phyloP scores from a whole-genome alignment of 805 yeast genomes.

The Saccharomycopsis sp. region DNA sequence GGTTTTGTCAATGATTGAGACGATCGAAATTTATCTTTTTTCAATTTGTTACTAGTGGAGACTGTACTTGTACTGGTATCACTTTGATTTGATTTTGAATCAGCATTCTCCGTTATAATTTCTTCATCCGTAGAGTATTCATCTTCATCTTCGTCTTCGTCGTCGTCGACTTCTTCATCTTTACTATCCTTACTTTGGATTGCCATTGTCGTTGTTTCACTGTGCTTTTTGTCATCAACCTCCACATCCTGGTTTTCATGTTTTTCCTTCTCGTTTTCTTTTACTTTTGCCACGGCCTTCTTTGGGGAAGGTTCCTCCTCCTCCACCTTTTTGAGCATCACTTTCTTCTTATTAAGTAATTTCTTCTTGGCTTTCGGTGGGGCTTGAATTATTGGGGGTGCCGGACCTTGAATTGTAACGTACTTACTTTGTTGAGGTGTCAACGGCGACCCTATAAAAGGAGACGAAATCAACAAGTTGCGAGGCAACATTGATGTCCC shows the following conservation, averaged over 20 bases:
- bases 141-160: conserved; percentile 6
- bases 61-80: neutral
- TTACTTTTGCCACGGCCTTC: neutral
- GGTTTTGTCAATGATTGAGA: neutral
- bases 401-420: conserved; percentile 18
- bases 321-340: neutral
- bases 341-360: neutral
- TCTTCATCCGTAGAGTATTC: neutral
- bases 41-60: neutral
- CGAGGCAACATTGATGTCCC: conserved; percentile 59
- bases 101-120: conserved; percentile 9
- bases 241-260: too few species aligned
- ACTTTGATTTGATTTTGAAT: neutral
- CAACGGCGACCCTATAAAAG: conserved; percentile 31
- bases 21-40: neutral
- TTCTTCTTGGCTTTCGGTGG: conserved; percentile 19
- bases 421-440: conserved; percentile 14
- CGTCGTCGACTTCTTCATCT: conserved; percentile 1
- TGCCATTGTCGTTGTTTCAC: neutral
- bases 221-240: neutral
- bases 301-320: neutral
- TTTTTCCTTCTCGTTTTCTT: too few species aligned
- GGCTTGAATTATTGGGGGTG: conserved; percentile 19
- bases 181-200: neutral
- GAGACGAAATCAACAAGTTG: conserved; percentile 53